A percentile compares a stretch with the other conserved stretches of the same genome.
phyloP scores from a whole-genome alignment of 352 stramenopile species.

The Phytopythium montanum region DNA sequence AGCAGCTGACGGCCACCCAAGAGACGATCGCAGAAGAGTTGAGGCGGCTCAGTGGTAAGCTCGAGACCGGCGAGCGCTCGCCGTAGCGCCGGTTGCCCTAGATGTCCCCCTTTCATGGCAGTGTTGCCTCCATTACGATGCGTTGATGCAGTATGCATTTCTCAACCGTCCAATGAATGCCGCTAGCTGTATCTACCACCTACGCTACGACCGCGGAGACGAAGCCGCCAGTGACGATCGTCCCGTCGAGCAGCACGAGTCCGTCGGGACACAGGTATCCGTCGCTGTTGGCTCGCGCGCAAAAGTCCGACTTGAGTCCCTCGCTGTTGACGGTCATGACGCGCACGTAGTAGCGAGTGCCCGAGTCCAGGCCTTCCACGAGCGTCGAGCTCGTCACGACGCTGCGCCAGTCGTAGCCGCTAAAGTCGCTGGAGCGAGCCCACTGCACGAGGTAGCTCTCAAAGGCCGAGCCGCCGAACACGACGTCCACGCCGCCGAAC shows the following conservation, averaged over 20 bases:
- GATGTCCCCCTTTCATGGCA: no score
- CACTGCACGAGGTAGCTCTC: constrained; percentile 94
- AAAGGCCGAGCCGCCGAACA: constrained; percentile 88
- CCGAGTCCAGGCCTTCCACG: constrained; percentile 60
- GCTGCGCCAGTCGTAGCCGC: constrained; percentile 62
- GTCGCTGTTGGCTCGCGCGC: constrained; percentile 42
- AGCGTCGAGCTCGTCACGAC: constrained; percentile 57
- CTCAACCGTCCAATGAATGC: not conserved
- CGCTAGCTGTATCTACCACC: not conserved
- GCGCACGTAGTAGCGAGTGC: constrained; percentile 75
- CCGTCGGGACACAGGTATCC: constrained; percentile 71
- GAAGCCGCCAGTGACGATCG: constrained; percentile 51
- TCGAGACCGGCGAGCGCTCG: no score
- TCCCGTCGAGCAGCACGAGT: constrained; percentile 57
- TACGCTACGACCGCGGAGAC: constrained; percentile 37
- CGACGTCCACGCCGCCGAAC: constrained; percentile 78
- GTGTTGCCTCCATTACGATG: no score
- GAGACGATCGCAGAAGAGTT: no score
- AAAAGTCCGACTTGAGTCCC: constrained; percentile 72
- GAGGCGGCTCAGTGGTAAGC: no score
- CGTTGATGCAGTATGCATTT: no score
- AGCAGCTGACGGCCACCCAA: no score
- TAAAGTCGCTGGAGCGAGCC: constrained; percentile 61
- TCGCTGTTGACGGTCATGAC: constrained; percentile 83
- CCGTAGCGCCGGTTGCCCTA: no score